Percentiles rank a stretch among this genome's conserved stretches.
Conservation (phyloP, 164 flowering plant species). For the Chimonanthus praecox region DNA sequence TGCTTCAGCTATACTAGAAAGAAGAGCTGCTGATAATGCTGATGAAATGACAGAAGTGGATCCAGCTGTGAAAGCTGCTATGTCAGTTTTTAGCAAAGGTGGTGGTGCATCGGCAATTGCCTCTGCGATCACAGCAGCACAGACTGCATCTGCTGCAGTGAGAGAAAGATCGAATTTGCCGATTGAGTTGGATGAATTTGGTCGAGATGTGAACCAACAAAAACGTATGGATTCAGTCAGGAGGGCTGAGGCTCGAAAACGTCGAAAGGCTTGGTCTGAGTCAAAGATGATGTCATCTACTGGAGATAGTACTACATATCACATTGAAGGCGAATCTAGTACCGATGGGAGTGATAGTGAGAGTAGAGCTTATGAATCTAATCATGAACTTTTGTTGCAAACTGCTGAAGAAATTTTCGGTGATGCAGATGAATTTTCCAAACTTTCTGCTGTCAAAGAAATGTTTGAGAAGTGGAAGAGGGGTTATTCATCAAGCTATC, state of each 20-base stretch:
- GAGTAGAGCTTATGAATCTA: conserved; percentile 56
- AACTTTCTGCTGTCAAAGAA: conserved; percentile 62
- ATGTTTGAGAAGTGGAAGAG: conserved; percentile 78
- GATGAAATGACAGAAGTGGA: conserved; percentile 91
- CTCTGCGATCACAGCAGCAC: conserved; percentile 61
- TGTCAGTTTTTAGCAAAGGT: conserved; percentile 46
- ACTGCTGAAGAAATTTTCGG: conserved; percentile 70
- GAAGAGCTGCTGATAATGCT: conserved; percentile 67
- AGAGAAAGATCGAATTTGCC: conserved; percentile 51
- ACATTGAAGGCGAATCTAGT: conserved; percentile 89
- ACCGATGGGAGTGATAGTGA: conserved; percentile 98
- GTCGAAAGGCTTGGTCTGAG: conserved; percentile 52
- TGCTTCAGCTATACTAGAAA: conserved; percentile 62
- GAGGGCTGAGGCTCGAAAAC: conserved; percentile 68
- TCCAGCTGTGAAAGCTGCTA: conserved; percentile 71
- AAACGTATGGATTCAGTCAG: conserved; percentile 64
- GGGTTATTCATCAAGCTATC: conserved; percentile 53
- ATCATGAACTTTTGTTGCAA: conserved; percentile 52
- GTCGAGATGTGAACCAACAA: conserved; percentile 79
- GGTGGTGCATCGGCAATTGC: conserved; percentile 40
- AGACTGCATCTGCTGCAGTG: conserved; percentile 47
- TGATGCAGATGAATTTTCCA: conserved; percentile 85
- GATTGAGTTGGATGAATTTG: conserved; percentile 77
- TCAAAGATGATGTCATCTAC: conserved; percentile 43
- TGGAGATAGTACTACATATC: conserved; percentile 37